A percentile compares a stretch with the other conserved stretches of the same genome.
These are phyloP conservation scores for Spathaspora jeffriesii DNA, from an alignment of 1,139 yeast genomes.

Conservation along the genomic window DNA sequence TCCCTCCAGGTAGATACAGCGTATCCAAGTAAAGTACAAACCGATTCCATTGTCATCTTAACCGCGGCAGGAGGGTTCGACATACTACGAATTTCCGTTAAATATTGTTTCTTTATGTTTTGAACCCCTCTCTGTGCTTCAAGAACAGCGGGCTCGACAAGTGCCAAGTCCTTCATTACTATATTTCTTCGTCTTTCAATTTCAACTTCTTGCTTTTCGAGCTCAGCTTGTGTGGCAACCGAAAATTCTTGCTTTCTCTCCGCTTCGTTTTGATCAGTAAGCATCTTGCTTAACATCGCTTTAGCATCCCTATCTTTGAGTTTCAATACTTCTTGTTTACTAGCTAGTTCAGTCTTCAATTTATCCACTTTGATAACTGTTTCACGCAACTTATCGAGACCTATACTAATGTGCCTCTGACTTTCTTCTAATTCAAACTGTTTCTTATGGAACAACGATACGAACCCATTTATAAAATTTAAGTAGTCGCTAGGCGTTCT, in stretches of 20 bases:
- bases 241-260: slow-evolving; percentile 91
- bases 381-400: slow-evolving; percentile 75
- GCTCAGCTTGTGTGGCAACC: slow-evolving; percentile 68
- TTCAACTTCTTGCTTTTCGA: slow-evolving; percentile 66
- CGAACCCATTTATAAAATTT: slow-evolving; percentile 51
- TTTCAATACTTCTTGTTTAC: slow-evolving; percentile 50
- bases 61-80: slow-evolving; percentile 89
- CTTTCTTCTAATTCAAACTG: slow-evolving; percentile 57
- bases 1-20: slow-evolving; percentile 76
- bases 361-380: slow-evolving; percentile 74
- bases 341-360: slow-evolving; percentile 54
- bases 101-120: slow-evolving; percentile 88
- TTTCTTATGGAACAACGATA: slow-evolving; percentile 38
- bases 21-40: slow-evolving; percentile 78
- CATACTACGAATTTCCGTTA: slow-evolving; percentile 90
- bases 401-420: slow-evolving; percentile 72
- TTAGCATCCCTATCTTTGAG: slow-evolving; percentile 70
- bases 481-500: slow-evolving; percentile 50
- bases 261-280: slow-evolving; percentile 89
- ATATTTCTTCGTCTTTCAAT: slow-evolving; percentile 53
- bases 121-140: slow-evolving; percentile 90
- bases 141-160: slow-evolving; percentile 81
- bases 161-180: slow-evolving; percentile 65
- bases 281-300: slow-evolving; percentile 70
- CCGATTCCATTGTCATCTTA: slow-evolving; percentile 84